A percentile compares a stretch with the other conserved stretches of the same genome.
Conservation (phyloP, 768 basidiomycete species). For the Rhizopogon vinicolor region DNA sequence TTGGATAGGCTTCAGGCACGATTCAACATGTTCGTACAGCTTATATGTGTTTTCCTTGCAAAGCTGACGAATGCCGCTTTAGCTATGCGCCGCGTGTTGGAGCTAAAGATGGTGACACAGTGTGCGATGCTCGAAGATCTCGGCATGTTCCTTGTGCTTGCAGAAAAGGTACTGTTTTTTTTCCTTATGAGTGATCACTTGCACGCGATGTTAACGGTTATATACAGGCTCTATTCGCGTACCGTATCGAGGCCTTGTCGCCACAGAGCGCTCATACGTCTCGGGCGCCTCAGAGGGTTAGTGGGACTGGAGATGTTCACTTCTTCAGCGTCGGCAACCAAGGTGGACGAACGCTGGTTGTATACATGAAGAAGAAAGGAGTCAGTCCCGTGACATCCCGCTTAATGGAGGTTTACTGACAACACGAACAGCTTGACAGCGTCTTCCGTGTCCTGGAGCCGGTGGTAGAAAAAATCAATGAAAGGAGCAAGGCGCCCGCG, state of each 20-base stretch:
- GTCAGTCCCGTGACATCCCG: slow-evolving; percentile 30
- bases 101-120: slow-evolving; percentile 90
- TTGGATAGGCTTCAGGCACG: slow-evolving; percentile 90
- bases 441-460: slow-evolving; percentile 98
- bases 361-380: slow-evolving; percentile 96
- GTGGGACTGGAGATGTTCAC: slow-evolving; percentile 86
- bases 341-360: slow-evolving; percentile 81
- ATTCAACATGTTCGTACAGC: slow-evolving; percentile 66
- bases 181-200: background rate
- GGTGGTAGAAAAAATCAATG: slow-evolving; percentile 84
- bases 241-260: slow-evolving; percentile 91
- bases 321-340: slow-evolving; percentile 94
- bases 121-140: slow-evolving; percentile 96
- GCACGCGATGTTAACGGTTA: background rate
- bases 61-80: slow-evolving; percentile 7
- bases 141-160: slow-evolving; percentile 92
- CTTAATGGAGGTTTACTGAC: background rate
- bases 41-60: background rate
- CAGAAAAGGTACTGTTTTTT: slow-evolving; percentile 69
- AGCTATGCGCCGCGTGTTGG: slow-evolving; percentile 92
- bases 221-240: slow-evolving; percentile 77
- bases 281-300: slow-evolving; percentile 86
- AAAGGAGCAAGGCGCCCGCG: slow-evolving; percentile 64
- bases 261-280: slow-evolving; percentile 61
- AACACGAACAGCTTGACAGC: slow-evolving; percentile 58